phyloP scores from a whole-genome alignment of 805 yeast genomes.

The Pichia membranifaciens region DNA sequence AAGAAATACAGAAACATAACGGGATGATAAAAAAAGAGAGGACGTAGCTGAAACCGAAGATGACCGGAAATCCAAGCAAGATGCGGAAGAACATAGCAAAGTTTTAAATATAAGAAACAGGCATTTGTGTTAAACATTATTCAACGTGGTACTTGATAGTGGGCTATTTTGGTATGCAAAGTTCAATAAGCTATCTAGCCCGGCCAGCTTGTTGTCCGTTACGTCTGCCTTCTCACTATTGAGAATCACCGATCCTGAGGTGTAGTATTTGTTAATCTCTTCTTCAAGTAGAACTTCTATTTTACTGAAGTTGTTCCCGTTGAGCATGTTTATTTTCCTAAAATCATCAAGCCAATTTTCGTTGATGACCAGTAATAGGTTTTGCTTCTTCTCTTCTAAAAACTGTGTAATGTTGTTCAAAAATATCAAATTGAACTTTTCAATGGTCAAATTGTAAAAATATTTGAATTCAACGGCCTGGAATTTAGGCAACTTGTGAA shows the following conservation, averaged over 20 bases:
- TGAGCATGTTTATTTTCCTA: conserved; percentile 26
- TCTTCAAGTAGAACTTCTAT: conserved; percentile 22
- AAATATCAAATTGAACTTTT: conserved; percentile 30
- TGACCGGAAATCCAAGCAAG: too few species aligned
- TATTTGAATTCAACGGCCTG: conserved; percentile 49
- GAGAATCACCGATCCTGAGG: conserved; percentile 18
- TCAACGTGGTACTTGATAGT: conserved; percentile 20
- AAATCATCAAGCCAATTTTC: conserved; percentile 29
- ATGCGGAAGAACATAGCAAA: not conserved
- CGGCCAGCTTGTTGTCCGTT: conserved; percentile 19
- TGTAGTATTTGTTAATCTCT: conserved; percentile 25
- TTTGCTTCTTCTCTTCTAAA: conserved; percentile 28
- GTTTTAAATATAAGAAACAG: not conserved
- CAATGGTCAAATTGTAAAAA: conserved; percentile 31
- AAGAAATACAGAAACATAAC: too few species aligned
- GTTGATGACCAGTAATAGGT: conserved; percentile 28
- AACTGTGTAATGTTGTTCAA: conserved; percentile 23
- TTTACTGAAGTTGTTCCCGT: conserved; percentile 24
- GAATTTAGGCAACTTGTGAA: conserved; percentile 65
- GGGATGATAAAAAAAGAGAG: too few species aligned
- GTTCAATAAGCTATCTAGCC: conserved; percentile 26
- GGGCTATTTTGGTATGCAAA: conserved; percentile 29
- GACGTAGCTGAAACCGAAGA: too few species aligned
- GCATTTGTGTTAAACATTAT: conserved; percentile 17
- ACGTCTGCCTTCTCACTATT: conserved; percentile 6